Base-by-base conservation (phyloP, 2,329 filamentous ascomycete genomes). In the Calcarisporium arbuscula region DNA sequence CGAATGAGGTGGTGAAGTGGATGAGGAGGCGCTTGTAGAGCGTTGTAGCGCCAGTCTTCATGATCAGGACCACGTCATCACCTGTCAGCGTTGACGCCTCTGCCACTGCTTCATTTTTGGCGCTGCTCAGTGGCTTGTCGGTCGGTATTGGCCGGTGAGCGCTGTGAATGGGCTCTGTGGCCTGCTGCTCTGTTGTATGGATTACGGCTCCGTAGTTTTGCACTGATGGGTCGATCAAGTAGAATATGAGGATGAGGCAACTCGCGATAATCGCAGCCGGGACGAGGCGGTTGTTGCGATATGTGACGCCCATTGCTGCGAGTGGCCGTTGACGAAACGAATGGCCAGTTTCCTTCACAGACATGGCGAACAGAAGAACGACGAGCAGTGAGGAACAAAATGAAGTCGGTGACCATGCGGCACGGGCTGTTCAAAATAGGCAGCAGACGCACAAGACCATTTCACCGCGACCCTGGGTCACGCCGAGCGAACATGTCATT, bases 11-110 rank as follows among this genome's bases (percentile, higher is more conserved):
- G 8, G 44, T 36, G 17, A 50, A 38, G 15, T 50, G 46, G 18
- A 48, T 38, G 14, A 50, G 42, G n/a, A 50, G 39, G 3, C 48
- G 44, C 38, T 48, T 49, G 43, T 44, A 50, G 38, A 49, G 36
- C 8, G 44, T 46, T 10, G 48, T 50, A 28, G 46, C 45, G 18
- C 48, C 48, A 4, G 48, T 50, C 27, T 50, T 50, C 31, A 50
- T 40, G 28, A 50, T 48, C 28, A 50, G 40, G 17, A 50, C 31
- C 12, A 50, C 38, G 32, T 49, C 48, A 20, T 48, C 42, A 21
- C 28, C 36, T 36, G 28, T 19, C 12, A n/a, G 26, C 15, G 12
- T 21, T 15, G 16, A 31, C 22, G 11, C 21, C 36, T 14, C 35
- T 19, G 19, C 19, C 22, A n/a, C 36, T 4, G 27, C 5, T 10